Base-by-base conservation (phyloP, 345 rosid genomes). In the Streptanthus diversifolius region DNA sequence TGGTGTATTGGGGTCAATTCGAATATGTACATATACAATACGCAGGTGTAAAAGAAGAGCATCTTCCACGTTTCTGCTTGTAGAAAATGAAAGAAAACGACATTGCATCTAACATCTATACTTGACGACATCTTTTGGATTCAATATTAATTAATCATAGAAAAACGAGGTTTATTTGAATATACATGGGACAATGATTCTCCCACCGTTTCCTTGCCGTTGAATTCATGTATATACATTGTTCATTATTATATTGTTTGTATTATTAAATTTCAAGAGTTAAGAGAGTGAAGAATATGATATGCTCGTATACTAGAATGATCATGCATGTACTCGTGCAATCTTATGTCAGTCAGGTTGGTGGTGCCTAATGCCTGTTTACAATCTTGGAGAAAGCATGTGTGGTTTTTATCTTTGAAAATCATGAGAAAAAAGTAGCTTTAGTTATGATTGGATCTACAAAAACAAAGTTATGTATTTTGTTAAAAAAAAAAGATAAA, bases 331-430 rank as follows among this genome's bases (percentile, higher is more conserved):
- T 48, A 65, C 40, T 18, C 77, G 63, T 74, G 66, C 60, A 66
- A 74, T 19, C 78, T 74, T 74, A 21, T 66, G 72, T 74, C 78
- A 74, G 78, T 74, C 35, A 8, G 72, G 78, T 74, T 74, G 78
- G 72, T 74, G 64, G 77, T 64, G 69, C 69, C 29, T 63, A 62
- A 62, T 32, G 52, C 37, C 35, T 25, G 14, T 55, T 54, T 43
- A 54, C 64, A 54, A 18, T 10, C 32, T 72, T 64, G 49, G 48
- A 24, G 41, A 72, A 27, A 33, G 3, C 76, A 32, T 55, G 19
- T 62, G 63, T 63, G 53, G 29, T 40, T 39, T 47, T 24, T 32
- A 19, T 40, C 22, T 53, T 45, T 70, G 35, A 63, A 33, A 53
- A 53, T 32, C 61, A 72, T 62, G 25, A 53, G 15, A 54, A 62